These are phyloP conservation scores for Parascedosporium putredinis DNA, from an alignment of 2,329 filamentous ascomycete genomes.

Conservation along the genomic window DNA sequence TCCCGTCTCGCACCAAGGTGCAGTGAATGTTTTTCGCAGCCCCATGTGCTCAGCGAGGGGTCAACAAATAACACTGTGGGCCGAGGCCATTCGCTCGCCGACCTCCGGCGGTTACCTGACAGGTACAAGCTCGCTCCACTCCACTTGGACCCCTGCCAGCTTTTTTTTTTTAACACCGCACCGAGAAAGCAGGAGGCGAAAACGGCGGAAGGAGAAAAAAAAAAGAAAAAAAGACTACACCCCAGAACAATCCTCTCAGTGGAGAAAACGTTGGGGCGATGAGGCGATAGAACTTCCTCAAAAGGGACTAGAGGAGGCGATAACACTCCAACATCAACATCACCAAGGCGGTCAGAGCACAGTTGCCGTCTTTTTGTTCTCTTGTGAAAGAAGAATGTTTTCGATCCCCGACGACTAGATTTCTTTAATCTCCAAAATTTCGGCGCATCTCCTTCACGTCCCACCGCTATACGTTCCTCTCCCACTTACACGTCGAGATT, in stretches of 20 bases:
- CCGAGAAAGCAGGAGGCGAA: conserved; percentile 5
- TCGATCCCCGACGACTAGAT: background rate
- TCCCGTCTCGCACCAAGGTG: too few relatives aligned
- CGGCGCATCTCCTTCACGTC: background rate
- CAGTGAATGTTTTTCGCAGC: too few relatives aligned
- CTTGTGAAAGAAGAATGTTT: background rate
- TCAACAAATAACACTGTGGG: background rate
- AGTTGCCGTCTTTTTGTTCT: background rate
- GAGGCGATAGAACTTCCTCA: background rate
- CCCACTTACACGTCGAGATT: background rate
- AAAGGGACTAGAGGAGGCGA: background rate
- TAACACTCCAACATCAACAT: background rate
- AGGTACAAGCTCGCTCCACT: background rate
- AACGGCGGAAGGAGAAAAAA: too few relatives aligned
- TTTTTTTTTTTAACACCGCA: background rate
- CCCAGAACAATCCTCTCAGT: too few relatives aligned
- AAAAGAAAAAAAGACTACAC: conserved; percentile 11
- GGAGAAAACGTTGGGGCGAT: conserved; percentile 12
- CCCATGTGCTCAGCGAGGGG: conserved; percentile 3
- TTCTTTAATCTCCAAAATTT: background rate
- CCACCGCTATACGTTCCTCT: too few relatives aligned
- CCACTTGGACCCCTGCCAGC: background rate
- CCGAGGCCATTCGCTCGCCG: background rate
- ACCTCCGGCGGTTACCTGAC: background rate
- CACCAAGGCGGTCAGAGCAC: background rate